These are phyloP conservation scores for Sphagnum magellanicum DNA, from an alignment of 228 moss, liverwort and hornwort species.

Conservation along the genomic window DNA sequence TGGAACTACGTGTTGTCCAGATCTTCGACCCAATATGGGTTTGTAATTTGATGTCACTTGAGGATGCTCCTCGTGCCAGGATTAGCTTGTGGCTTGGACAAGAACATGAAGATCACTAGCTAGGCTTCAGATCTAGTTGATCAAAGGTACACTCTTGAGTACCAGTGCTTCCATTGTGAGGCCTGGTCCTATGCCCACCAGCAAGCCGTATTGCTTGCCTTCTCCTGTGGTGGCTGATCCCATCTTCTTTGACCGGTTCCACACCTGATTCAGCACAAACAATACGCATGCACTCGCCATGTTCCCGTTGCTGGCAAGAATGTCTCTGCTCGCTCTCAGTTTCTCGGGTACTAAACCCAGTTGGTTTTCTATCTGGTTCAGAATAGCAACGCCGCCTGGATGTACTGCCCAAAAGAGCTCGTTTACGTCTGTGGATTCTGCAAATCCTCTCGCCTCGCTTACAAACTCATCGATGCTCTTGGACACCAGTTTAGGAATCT, in stretches of 20 bases:
- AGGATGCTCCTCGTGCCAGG: no score
- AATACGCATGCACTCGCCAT: slow-evolving; percentile 8
- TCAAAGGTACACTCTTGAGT: slow-evolving; percentile 2
- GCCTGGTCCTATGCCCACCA: slow-evolving; percentile 12
- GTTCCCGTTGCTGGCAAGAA: slow-evolving; percentile 7
- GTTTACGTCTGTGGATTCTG: slow-evolving; percentile 12
- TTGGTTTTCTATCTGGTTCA: slow-evolving; percentile 1
- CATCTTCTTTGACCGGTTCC: not conserved
- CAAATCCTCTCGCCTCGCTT: slow-evolving; percentile 15
- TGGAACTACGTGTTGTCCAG: no score
- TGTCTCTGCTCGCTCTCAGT: slow-evolving; percentile 1
- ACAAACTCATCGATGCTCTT: slow-evolving; percentile 30
- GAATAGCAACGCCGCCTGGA: slow-evolving; percentile 9
- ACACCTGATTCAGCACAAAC: slow-evolving; percentile 5
- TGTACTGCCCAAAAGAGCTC: slow-evolving; percentile 48
- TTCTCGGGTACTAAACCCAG: not conserved
- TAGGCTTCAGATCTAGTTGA: not conserved
- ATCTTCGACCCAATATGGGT: no score
- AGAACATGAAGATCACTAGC: not conserved
- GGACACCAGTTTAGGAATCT: slow-evolving; percentile 33
- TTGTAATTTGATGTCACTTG: no score
- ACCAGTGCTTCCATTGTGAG: slow-evolving; percentile 7
- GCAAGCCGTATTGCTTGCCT: slow-evolving; percentile 11
- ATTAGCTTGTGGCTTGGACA: no score
- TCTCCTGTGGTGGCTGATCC: slow-evolving; percentile 8